Evolutionary conservation across 371 early-diverging fungal genomes (phyloP).

Genomic region (Apophysomyces elegans): DNA sequence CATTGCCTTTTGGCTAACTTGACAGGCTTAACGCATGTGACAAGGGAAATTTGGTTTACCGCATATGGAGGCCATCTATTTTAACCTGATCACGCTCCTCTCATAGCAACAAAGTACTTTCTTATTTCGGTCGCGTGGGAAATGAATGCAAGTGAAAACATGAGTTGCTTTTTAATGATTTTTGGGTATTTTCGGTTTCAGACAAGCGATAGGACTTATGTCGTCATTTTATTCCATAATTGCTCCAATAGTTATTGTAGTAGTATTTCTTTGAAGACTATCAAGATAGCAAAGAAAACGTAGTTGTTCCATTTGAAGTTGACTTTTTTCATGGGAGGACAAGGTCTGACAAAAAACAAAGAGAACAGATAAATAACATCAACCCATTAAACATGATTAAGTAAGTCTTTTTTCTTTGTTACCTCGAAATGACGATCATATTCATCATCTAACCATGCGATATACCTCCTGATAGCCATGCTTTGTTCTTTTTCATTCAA

Average conservation of each 20-base stretch:
- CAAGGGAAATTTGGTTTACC: constrained; percentile 17
- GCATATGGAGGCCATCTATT: constrained; percentile 13
- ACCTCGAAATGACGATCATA: constrained; percentile 17
- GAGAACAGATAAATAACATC: too few species aligned
- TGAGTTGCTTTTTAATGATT: constrained; percentile 8
- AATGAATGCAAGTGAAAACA: constrained; percentile 17
- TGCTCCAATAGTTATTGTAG: not conserved
- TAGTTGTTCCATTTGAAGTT: not conserved
- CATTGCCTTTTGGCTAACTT: constrained; percentile 18
- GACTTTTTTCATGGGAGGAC: not conserved
- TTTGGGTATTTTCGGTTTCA: not conserved
- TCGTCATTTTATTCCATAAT: constrained; percentile 6
- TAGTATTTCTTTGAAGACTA: not conserved
- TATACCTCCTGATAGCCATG: constrained; percentile 17
- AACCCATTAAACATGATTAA: too few species aligned
- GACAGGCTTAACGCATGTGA: constrained; percentile 26
- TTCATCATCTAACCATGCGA: constrained; percentile 15
- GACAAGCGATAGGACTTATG: not conserved
- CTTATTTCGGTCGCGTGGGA: constrained; percentile 33
- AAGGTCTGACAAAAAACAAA: not conserved
- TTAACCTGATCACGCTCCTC: constrained; percentile 31
- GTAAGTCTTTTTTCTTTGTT: not conserved
- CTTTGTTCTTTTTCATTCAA: constrained; percentile 14
- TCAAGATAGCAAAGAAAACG: constrained; percentile 6
- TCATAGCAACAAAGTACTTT: constrained; percentile 19